Evolutionary conservation across 805 yeast genomes (phyloP).

Genomic region (Ogataea methanolica): DNA sequence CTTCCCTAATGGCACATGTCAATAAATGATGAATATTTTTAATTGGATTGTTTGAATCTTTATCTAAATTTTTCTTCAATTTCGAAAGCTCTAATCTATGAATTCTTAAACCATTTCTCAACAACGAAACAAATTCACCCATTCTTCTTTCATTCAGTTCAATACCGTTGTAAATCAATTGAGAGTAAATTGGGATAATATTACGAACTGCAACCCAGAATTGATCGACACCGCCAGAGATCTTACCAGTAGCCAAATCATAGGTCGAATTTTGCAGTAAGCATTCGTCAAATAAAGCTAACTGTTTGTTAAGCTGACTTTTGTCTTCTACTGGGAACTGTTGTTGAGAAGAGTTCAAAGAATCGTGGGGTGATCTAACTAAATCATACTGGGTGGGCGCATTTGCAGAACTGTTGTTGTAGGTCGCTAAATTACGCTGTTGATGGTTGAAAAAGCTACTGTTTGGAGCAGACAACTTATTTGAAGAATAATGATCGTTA

Average conservation of each 20-base stretch:
- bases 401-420: neutral
- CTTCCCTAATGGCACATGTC: slow-evolving; percentile 46
- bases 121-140: slow-evolving; percentile 44
- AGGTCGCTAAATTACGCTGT: neutral
- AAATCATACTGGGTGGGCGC: slow-evolving; percentile 9
- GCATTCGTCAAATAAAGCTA: slow-evolving; percentile 48
- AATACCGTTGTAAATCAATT: slow-evolving; percentile 38
- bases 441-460: neutral
- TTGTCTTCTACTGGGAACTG: neutral
- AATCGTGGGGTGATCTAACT: neutral
- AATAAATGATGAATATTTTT: slow-evolving; percentile 48
- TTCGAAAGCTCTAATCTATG: slow-evolving; percentile 51
- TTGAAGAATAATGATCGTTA: neutral
- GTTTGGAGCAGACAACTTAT: neutral
- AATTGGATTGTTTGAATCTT: slow-evolving; percentile 52
- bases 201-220: slow-evolving; percentile 51
- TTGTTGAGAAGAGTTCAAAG: slow-evolving; percentile 1
- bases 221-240: slow-evolving; percentile 36
- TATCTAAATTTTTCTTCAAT: slow-evolving; percentile 54
- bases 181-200: slow-evolving; percentile 47
- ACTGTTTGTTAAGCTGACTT: slow-evolving; percentile 26
- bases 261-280: slow-evolving; percentile 32
- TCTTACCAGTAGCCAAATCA: slow-evolving; percentile 35
- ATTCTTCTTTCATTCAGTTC: slow-evolving; percentile 44
- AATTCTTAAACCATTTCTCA: slow-evolving; percentile 53